phyloP scores from a whole-genome alignment of 2,329 filamentous ascomycete genomes.

The Microcyclospora pomicola region DNA sequence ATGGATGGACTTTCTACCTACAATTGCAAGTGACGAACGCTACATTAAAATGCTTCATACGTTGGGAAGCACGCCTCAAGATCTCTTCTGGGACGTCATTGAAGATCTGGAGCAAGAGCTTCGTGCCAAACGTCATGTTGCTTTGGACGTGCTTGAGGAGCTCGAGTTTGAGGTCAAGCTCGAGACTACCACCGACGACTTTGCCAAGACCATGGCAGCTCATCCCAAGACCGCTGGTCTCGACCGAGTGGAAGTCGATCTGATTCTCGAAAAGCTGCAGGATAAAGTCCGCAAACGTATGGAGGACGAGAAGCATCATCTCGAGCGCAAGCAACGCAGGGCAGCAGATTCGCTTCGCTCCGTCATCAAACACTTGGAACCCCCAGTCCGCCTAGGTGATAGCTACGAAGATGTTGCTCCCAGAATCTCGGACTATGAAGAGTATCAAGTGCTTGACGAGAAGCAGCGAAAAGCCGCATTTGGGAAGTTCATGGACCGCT shows the following conservation, averaged over 20 bases:
- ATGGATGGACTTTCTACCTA: conserved; percentile 67
- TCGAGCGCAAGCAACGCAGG: conserved; percentile 73
- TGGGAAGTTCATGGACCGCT: conserved; percentile 77
- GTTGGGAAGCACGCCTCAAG: conserved; percentile 47
- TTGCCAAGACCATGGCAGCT: conserved; percentile 65
- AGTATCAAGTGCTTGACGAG: conserved; percentile 70
- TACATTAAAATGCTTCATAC: conserved; percentile 77
- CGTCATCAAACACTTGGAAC: conserved; percentile 78
- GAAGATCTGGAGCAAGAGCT: conserved; percentile 71
- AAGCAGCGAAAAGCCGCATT: conserved; percentile 80
- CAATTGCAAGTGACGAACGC: conserved; percentile 66
- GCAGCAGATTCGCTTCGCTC: conserved; percentile 74
- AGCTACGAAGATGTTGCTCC: conserved; percentile 79
- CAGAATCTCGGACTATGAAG: conserved; percentile 65
- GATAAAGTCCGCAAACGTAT: conserved; percentile 69
- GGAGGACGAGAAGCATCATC: conserved; percentile 69
- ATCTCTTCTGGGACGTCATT: conserved; percentile 90
- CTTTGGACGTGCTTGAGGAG: conserved; percentile 40
- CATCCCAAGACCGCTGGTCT: conserved; percentile 82
- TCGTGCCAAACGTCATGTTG: conserved; percentile 17
- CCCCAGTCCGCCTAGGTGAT: conserved; percentile 62
- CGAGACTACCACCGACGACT: conserved; percentile 79
- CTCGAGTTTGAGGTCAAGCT: conserved; percentile 81
- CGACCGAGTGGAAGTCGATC: conserved; percentile 60
- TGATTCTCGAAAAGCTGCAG: conserved; percentile 78